phyloP scores from a whole-genome alignment of 345 rosid species.

The Ricinus communis region DNA sequence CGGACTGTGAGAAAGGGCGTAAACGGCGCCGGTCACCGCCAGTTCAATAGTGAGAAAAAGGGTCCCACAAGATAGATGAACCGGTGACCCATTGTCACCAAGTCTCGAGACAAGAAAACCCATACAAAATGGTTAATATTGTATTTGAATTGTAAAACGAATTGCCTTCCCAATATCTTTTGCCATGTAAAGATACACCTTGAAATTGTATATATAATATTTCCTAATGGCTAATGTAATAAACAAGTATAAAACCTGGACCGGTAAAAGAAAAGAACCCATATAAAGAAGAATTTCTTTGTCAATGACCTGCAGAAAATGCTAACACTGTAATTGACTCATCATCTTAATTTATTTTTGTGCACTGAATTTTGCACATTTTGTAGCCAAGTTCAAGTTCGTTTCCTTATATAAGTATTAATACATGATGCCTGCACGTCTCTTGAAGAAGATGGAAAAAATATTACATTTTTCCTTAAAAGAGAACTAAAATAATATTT shows the following conservation, averaged over 20 bases:
- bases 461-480: neutral
- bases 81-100: conserved; percentile 36
- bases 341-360: neutral
- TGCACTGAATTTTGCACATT: conserved; percentile 20
- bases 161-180: conserved; percentile 14
- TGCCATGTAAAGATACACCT: neutral
- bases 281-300: neutral
- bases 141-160: neutral
- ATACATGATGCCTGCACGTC: conserved; percentile 29
- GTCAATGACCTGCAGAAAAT: neutral
- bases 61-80: conserved; percentile 24
- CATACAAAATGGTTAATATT: neutral
- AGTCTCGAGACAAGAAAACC: conserved; percentile 29
- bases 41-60: conserved; percentile 1
- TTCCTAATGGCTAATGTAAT: neutral
- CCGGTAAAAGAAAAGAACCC: neutral
- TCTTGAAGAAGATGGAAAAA: neutral
- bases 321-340: neutral
- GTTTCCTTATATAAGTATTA: neutral
- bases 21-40: conserved; percentile 55
- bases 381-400: neutral
- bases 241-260: too few relatives aligned
- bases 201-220: neutral
- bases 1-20: conserved; percentile 32
- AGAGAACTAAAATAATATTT: neutral